Evolutionary conservation across 225 moss, liverwort and hornwort species (phyloP).

Genomic region (Polytrichum commune): DNA sequence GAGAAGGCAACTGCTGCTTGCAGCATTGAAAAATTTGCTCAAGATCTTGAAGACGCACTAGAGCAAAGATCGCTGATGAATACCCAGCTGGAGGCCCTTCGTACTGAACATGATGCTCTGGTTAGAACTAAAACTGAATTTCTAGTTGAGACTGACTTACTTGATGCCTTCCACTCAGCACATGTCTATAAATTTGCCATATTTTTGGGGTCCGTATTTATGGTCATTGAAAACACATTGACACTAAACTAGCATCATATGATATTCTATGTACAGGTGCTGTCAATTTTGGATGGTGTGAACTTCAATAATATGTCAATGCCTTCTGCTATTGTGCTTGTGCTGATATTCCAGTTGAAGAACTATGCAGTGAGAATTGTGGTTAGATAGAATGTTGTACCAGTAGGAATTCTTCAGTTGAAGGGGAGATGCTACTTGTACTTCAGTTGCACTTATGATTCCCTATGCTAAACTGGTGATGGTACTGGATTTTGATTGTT

Average conservation of each 20-base stretch:
- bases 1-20: conserved; percentile 42
- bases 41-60: conserved; percentile 39
- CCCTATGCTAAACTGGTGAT: conserved; percentile 5
- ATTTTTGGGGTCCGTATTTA: not conserved
- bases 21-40: conserved; percentile 30
- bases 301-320: too few relatives aligned
- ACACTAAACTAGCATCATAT: too few relatives aligned
- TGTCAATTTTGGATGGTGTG: too few relatives aligned
- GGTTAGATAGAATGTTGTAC: too few relatives aligned
- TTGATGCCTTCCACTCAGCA: too few relatives aligned
- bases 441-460: not conserved
- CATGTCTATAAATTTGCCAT: too few relatives aligned
- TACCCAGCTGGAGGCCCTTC: conserved; percentile 50
- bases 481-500: not conserved
- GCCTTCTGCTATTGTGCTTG: too few relatives aligned
- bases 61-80: conserved; percentile 36
- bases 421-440: too few relatives aligned
- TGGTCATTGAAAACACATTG: not conserved
- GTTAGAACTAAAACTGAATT: conserved; percentile 14
- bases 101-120: conserved; percentile 39
- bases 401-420: too few relatives aligned
- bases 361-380: too few relatives aligned
- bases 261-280: too few relatives aligned
- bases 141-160: not conserved
- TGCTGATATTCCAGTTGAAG: too few relatives aligned